Percentiles rank a stretch among this genome's conserved stretches.
phyloP scores from a whole-genome alignment of 345 rosid species.

The Boechera stricta region DNA sequence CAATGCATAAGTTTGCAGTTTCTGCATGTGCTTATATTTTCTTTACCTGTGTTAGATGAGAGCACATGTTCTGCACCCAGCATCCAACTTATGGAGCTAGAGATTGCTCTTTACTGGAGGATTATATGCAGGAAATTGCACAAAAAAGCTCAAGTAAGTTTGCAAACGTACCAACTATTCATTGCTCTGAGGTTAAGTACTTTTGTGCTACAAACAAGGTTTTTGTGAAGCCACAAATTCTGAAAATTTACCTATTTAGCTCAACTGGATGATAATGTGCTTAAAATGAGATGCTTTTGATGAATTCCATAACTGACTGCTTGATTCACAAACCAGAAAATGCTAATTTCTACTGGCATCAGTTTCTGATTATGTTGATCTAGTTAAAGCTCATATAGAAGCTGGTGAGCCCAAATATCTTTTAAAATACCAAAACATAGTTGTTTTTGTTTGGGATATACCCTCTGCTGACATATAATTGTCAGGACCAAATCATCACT shows the following conservation, averaged over 20 bases:
- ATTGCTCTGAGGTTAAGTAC: not conserved
- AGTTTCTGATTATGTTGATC: constrained; percentile 73
- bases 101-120: constrained; percentile 86
- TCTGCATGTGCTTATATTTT: constrained; percentile 26
- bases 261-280: constrained; percentile 17
- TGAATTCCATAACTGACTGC: not conserved
- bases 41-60: constrained; percentile 46
- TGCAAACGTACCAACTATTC: not conserved
- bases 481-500: constrained; percentile 84
- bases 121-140: constrained; percentile 73
- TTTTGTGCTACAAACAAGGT: not conserved
- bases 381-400: constrained; percentile 86
- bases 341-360: constrained; percentile 37
- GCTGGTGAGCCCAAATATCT: constrained; percentile 63
- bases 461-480: constrained; percentile 42
- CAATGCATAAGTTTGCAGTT: constrained; percentile 21
- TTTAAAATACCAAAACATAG: constrained; percentile 24
- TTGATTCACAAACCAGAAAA: constrained; percentile 13
- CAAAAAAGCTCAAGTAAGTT: constrained; percentile 77
- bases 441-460: constrained; percentile 25
- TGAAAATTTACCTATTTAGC: constrained; percentile 9
- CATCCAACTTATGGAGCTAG: constrained; percentile 79
- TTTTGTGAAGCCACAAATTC: not conserved
- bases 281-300: not conserved
- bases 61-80: constrained; percentile 42